Evolutionary conservation across 805 yeast genomes (phyloP), one percentile per base, ranked within the genome.

Genomic region (Saturnispora galanensis): DNA sequence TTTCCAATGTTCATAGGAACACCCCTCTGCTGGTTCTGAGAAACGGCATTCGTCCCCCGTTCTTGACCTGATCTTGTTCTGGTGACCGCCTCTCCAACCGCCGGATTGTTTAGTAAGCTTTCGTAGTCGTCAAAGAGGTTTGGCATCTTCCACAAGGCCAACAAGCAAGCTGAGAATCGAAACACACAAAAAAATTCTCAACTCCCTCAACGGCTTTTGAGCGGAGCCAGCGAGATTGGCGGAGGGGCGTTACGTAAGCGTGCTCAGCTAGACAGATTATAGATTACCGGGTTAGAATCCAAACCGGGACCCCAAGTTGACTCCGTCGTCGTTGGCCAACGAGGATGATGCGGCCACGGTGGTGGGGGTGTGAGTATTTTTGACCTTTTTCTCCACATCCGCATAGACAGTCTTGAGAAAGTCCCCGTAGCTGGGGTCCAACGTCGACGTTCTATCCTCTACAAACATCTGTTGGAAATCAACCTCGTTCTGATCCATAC

Each of bases 341-440:
- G 12, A 34, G 12, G 46, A 31, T 3, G 33, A 31, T 35, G 13
- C 26, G 28, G 18, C 35, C 9, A 16, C 21, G 2, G 38, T 15
- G 2, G 13, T 21, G 17, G 7, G 17, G 30, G 44, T 36, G 8
- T 26, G 17, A 26, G 44, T 36, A 8, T 26, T 26, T 11, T 49
- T 78, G 16, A 76, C 50, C 48, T 71, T 76, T 12, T 67, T 74
- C 41, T 68, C 71, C 29, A 84, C 76, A 8, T 71, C 70, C 45
- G 75, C 77, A 60, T 90, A 96, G 44, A 89, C 64, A 33, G 72
- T 72, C 7, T 77, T 65, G 50, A 90, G 66, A 53, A 76, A 87
- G 46, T 84, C 95, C 5, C 74, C 60, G 57, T 80, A 83, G 16
- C 80, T 73, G 52, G 69, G 64, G 54, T 77, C 57, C 59, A 73